Conservation (phyloP, 2,329 filamentous ascomycete genomes). For the Beauveria sp. region DNA sequence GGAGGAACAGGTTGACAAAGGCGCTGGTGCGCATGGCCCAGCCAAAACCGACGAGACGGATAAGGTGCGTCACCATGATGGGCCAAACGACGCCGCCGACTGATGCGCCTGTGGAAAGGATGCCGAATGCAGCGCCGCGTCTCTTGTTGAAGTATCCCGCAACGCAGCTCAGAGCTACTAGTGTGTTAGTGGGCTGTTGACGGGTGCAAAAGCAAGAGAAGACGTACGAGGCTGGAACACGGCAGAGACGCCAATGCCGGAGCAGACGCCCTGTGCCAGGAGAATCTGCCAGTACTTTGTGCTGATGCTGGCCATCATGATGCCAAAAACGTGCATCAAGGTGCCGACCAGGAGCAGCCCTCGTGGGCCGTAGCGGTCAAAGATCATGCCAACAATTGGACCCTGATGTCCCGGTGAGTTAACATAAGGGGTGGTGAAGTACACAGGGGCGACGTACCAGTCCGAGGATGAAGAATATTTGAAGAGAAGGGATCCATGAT, state of each 20-base stretch:
- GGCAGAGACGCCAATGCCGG: slow-evolving; percentile 27
- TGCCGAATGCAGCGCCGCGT: slow-evolving; percentile 27
- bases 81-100: slow-evolving; percentile 34
- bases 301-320: slow-evolving; percentile 55
- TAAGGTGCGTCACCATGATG: slow-evolving; percentile 31
- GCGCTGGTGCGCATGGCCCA: slow-evolving; percentile 32
- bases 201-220: neutral
- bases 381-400: slow-evolving; percentile 54
- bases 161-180: slow-evolving; percentile 22
- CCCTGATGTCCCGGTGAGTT: slow-evolving; percentile 28
- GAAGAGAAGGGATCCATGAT: slow-evolving; percentile 55
- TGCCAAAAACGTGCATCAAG: slow-evolving; percentile 49
- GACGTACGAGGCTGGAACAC: slow-evolving; percentile 25
- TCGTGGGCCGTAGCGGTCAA: slow-evolving; percentile 55
- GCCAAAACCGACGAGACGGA: slow-evolving; percentile 27
- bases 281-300: slow-evolving; percentile 34
- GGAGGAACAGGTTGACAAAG: slow-evolving; percentile 29
- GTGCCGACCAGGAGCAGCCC: slow-evolving; percentile 44
- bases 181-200: neutral
- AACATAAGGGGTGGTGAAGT: neutral
- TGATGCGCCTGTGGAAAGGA: slow-evolving; percentile 27
- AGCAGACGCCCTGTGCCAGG: slow-evolving; percentile 30
- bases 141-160: slow-evolving; percentile 28
- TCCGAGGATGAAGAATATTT: slow-evolving; percentile 47
- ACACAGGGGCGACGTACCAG: slow-evolving; percentile 22